phyloP scores from a whole-genome alignment of 306 rosid species.

The Pyrus communis region DNA sequence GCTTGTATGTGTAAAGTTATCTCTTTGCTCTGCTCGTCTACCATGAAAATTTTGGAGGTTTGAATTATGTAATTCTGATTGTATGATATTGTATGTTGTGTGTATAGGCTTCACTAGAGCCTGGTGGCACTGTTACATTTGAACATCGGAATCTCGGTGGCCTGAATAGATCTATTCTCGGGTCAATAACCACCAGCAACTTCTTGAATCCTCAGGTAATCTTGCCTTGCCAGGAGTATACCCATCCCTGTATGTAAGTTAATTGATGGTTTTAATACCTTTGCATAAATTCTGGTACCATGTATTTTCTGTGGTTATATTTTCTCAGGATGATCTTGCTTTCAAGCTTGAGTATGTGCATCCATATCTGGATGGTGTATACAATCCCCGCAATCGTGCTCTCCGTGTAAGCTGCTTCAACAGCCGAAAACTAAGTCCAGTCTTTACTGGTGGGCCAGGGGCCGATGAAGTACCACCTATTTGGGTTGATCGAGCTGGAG shows the following conservation, averaged over 20 bases:
- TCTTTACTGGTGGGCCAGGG: conserved; percentile 95
- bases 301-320: conserved; percentile 8
- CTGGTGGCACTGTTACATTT: conserved; percentile 84
- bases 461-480: conserved; percentile 92
- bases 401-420: conserved; percentile 90
- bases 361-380: conserved; percentile 89
- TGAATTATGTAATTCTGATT: conserved; percentile 8
- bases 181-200: conserved; percentile 80
- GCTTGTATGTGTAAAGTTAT: conserved; percentile 41
- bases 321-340: conserved; percentile 79
- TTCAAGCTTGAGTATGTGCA: conserved; percentile 92
- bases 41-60: not conserved
- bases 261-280: not conserved
- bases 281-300: conserved; percentile 4
- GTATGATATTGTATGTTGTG: conserved; percentile 10
- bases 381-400: conserved; percentile 59
- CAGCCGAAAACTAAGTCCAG: conserved; percentile 90
- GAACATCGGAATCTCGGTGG: conserved; percentile 85
- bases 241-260: not conserved
- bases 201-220: conserved; percentile 75
- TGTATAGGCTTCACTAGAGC: conserved; percentile 90
- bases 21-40: not conserved
- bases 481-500: conserved; percentile 92
- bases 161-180: conserved; percentile 71
- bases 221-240: not conserved